These are phyloP conservation scores for Wickerhamiella cacticola DNA, from an alignment of 805 yeast genomes.

Conservation along the genomic window DNA sequence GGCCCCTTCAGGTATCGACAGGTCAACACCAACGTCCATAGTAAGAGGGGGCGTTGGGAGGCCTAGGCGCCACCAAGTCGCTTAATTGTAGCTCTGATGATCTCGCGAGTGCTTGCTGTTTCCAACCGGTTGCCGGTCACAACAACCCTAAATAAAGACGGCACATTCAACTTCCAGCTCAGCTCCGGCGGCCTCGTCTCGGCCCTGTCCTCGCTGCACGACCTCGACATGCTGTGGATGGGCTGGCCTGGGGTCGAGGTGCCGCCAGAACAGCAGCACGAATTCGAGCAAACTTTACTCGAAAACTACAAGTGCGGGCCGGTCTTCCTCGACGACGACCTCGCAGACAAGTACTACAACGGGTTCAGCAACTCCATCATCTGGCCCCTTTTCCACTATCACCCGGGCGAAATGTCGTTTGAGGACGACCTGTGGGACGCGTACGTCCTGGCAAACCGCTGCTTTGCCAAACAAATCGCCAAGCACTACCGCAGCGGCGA, in stretches of 20 bases:
- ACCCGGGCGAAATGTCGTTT: conserved; percentile 97
- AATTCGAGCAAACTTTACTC: conserved; percentile 57
- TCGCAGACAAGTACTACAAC: conserved; percentile 92
- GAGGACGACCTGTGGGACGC: conserved; percentile 98
- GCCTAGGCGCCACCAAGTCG: background rate
- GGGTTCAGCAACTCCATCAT: conserved; percentile 89
- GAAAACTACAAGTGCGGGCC: conserved; percentile 83
- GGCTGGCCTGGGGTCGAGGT: conserved; percentile 94
- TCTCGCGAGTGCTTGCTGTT: conserved; percentile 55
- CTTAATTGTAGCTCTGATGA: too few relatives aligned
- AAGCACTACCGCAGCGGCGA: conserved; percentile 67
- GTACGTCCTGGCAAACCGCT: conserved; percentile 80
- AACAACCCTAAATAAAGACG: conserved; percentile 40
- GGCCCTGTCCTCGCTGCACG: conserved; percentile 82
- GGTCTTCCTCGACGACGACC: conserved; percentile 70
- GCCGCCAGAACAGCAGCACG: conserved; percentile 58
- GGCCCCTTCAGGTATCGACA: conserved; percentile 24
- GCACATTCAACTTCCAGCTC: conserved; percentile 72
- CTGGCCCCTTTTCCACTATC: conserved; percentile 98
- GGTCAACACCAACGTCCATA: conserved; percentile 17
- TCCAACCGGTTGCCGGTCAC: conserved; percentile 95
- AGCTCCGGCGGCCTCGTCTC: conserved; percentile 97
- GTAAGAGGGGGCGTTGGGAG: background rate
- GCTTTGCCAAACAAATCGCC: conserved; percentile 67
- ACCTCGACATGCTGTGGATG: conserved; percentile 71